phyloP scores from a whole-genome alignment of 2,329 filamentous ascomycete species.

The Aspergillus terreus region DNA sequence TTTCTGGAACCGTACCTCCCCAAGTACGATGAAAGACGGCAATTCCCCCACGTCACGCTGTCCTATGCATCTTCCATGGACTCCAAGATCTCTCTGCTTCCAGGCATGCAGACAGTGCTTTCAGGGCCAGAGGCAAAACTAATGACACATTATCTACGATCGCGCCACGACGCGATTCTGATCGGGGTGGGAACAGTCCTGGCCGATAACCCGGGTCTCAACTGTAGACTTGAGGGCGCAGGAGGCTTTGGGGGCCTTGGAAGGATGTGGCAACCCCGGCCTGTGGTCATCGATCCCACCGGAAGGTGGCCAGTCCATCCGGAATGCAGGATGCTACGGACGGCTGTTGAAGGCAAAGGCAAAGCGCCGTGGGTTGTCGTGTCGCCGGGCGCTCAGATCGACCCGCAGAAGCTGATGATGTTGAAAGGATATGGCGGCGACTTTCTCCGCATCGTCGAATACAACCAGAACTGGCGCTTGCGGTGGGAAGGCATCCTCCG shows the following conservation, averaged over 20 bases:
- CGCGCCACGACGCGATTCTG: slow-evolving; percentile 77
- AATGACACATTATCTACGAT: slow-evolving; percentile 89
- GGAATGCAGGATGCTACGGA: slow-evolving; percentile 62
- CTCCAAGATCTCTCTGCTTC: slow-evolving; percentile 69
- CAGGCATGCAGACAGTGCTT: slow-evolving; percentile 75
- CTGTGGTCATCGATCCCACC: slow-evolving; percentile 75
- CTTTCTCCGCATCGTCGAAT: slow-evolving; percentile 39
- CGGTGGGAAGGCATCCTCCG: slow-evolving; percentile 64
- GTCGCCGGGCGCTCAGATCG: slow-evolving; percentile 43
- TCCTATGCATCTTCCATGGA: slow-evolving; percentile 93
- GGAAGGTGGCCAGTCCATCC: slow-evolving; percentile 65
- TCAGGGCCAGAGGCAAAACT: slow-evolving; percentile 81
- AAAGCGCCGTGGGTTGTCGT: slow-evolving; percentile 71
- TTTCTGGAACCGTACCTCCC: slow-evolving; percentile 54
- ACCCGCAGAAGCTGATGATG: slow-evolving; percentile 44
- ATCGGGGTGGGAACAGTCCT: slow-evolving; percentile 80
- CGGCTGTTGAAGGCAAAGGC: slow-evolving; percentile 63
- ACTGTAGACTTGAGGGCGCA: slow-evolving; percentile 67
- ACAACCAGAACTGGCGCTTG: slow-evolving; percentile 46
- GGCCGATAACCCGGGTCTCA: slow-evolving; percentile 80
- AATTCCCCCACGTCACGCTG: slow-evolving; percentile 63
- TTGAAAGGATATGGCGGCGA: slow-evolving; percentile 46
- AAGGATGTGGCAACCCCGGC: slow-evolving; percentile 65
- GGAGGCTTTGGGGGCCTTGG: slow-evolving; percentile 53
- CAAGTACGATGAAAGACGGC: slow-evolving; percentile 25